A percentile compares a stretch with the other conserved stretches of the same genome.
Conservation (phyloP, 2,329 filamentous ascomycete species). For the Anthostomella pinea region DNA sequence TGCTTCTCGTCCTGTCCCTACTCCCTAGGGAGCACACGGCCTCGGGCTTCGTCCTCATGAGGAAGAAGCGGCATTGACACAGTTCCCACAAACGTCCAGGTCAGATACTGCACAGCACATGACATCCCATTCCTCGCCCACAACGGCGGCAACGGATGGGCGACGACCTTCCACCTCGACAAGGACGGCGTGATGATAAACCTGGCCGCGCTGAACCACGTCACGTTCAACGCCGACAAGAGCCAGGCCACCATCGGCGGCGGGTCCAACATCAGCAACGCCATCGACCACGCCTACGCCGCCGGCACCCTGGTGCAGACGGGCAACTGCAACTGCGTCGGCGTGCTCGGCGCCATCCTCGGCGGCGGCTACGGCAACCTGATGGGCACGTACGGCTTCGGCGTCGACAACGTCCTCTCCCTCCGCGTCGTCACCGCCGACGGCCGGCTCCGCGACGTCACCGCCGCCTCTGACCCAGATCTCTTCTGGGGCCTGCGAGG, state of each 20-base stretch:
- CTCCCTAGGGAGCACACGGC: no score
- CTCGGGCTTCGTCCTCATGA: no score
- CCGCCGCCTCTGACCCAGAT: constrained; percentile 4
- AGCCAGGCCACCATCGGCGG: constrained; percentile 11
- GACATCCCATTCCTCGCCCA: constrained; percentile 13
- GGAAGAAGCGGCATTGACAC: background rate
- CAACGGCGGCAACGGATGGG: constrained; percentile 14
- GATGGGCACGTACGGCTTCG: constrained; percentile 10
- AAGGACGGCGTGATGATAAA: constrained; percentile 11
- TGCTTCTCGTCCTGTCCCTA: no score
- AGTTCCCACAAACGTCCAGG: constrained; percentile 1
- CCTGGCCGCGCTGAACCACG: constrained; percentile 6
- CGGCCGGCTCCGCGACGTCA: constrained; percentile 6
- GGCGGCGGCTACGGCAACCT: constrained; percentile 13
- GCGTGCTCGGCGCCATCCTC: constrained; percentile 9
- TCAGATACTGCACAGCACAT: constrained; percentile 6
- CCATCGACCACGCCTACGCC: constrained; percentile 3
- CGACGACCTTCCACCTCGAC: constrained; percentile 7
- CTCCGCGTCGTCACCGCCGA: constrained; percentile 11
- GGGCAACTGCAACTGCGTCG: constrained; percentile 15
- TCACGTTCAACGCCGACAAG: constrained; percentile 11
- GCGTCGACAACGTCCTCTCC: constrained; percentile 12
- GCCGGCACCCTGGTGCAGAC: constrained; percentile 11
- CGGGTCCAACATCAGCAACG: constrained; percentile 7
- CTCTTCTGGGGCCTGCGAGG: constrained; percentile 16